Conservation (phyloP, 768 basidiomycete species). For the Amanita pseudoporphyria region DNA sequence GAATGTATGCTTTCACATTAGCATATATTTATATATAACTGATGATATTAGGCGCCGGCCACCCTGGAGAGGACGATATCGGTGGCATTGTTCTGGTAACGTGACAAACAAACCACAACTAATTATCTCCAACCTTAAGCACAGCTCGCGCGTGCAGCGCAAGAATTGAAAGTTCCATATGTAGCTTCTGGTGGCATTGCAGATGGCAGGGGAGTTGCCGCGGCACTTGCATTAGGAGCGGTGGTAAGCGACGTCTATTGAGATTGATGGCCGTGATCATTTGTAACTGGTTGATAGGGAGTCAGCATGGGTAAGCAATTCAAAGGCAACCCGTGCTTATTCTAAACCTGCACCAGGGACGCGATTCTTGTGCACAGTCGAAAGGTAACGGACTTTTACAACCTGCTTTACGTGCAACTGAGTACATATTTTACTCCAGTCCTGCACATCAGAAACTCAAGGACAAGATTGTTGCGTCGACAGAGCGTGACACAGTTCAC, state of each 20-base stretch:
- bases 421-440: conserved; percentile 22
- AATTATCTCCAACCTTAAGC: neutral
- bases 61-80: conserved; percentile 92
- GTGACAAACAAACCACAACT: neutral
- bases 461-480: conserved; percentile 75
- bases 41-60: conserved; percentile 63
- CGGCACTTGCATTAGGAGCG: conserved; percentile 75
- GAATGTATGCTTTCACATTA: conserved; percentile 48
- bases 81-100: conserved; percentile 73
- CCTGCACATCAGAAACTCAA: conserved; percentile 89
- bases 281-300: conserved; percentile 36
- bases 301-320: conserved; percentile 64
- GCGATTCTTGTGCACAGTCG: conserved; percentile 87
- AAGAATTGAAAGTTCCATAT: conserved; percentile 77
- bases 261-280: neutral
- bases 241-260: conserved; percentile 35
- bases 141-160: conserved; percentile 78
- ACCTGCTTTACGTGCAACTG: neutral
- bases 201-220: conserved; percentile 75
- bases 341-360: conserved; percentile 37
- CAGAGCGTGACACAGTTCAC: conserved; percentile 77
- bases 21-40: neutral
- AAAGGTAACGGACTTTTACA: conserved; percentile 37
- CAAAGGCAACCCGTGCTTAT: conserved; percentile 14
- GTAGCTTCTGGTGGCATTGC: conserved; percentile 90